A percentile compares a stretch with the other conserved stretches of the same genome.
phyloP scores from a whole-genome alignment of 805 yeast genomes.

The Yamadazyma nakazawae region DNA sequence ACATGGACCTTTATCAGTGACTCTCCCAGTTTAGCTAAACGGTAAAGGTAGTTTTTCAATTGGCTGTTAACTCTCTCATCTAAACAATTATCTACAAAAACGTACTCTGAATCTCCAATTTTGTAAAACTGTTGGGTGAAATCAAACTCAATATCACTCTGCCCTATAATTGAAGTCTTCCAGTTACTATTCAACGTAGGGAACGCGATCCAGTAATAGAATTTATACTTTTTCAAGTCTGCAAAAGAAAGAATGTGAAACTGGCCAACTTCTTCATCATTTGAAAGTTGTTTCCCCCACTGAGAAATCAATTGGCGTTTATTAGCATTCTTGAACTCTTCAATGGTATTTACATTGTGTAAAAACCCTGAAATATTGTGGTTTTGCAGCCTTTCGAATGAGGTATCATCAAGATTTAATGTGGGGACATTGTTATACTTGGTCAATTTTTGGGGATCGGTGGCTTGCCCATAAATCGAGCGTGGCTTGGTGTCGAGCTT shows the following conservation, averaged over 20 bases:
- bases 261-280: conserved; percentile 30
- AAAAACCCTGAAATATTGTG: conserved; percentile 30
- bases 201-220: conserved; percentile 85
- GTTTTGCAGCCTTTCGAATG: conserved; percentile 21
- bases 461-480: conserved; percentile 43
- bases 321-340: conserved; percentile 71
- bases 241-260: conserved; percentile 60
- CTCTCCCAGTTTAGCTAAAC: conserved; percentile 31
- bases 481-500: conserved; percentile 55
- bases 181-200: conserved; percentile 48
- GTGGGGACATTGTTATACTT: conserved; percentile 35
- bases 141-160: neutral
- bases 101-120: conserved; percentile 8
- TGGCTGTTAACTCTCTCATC: conserved; percentile 46
- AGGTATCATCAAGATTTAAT: conserved; percentile 30
- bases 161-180: neutral
- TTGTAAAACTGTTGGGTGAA: conserved; percentile 5
- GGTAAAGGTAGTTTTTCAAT: conserved; percentile 55
- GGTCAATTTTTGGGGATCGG: conserved; percentile 31
- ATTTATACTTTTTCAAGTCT: conserved; percentile 84
- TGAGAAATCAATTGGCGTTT: conserved; percentile 54
- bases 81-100: conserved; percentile 32
- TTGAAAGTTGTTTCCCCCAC: conserved; percentile 29
- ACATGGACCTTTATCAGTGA: conserved; percentile 20
- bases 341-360: conserved; percentile 75